These are phyloP conservation scores for Thamnidium elegans DNA, from an alignment of 192 early-diverging fungal genomes.

Conservation along the genomic window DNA sequence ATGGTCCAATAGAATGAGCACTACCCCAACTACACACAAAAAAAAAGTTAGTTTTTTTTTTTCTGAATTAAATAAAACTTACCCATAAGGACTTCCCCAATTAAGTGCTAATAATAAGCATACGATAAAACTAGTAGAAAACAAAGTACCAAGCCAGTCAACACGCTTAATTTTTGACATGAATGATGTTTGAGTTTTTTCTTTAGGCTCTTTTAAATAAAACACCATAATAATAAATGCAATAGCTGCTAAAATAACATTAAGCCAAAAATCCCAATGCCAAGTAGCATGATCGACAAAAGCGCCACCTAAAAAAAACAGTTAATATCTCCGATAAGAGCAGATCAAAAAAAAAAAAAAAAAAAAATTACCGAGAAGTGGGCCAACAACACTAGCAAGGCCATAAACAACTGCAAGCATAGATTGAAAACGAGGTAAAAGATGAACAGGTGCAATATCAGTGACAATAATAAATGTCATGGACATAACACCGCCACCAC, in stretches of 20 bases:
- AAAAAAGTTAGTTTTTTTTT: neutral
- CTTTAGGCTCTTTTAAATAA: slow-evolving; percentile 48
- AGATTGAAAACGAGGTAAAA: slow-evolving; percentile 64
- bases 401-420: slow-evolving; percentile 58
- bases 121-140: slow-evolving; percentile 49
- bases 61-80: neutral
- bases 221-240: slow-evolving; percentile 25
- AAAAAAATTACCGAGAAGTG: slow-evolving; percentile 36
- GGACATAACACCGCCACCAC: slow-evolving; percentile 64
- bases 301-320: slow-evolving; percentile 51
- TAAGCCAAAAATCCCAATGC: slow-evolving; percentile 67
- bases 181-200: slow-evolving; percentile 35
- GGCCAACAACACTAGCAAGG: slow-evolving; percentile 63
- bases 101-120: slow-evolving; percentile 55
- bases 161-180: slow-evolving; percentile 53
- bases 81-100: slow-evolving; percentile 60
- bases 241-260: slow-evolving; percentile 20
- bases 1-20: slow-evolving; percentile 51
- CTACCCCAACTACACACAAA: slow-evolving; percentile 44
- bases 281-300: slow-evolving; percentile 65
- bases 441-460: slow-evolving; percentile 64
- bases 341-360: slow-evolving; percentile 20
- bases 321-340: slow-evolving; percentile 41
- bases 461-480: slow-evolving; percentile 66
- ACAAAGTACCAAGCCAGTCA: slow-evolving; percentile 56